These are phyloP conservation scores for Elaphomyces granulatus DNA, from an alignment of 495 filamentous ascomycete genomes.

Conservation along the genomic window DNA sequence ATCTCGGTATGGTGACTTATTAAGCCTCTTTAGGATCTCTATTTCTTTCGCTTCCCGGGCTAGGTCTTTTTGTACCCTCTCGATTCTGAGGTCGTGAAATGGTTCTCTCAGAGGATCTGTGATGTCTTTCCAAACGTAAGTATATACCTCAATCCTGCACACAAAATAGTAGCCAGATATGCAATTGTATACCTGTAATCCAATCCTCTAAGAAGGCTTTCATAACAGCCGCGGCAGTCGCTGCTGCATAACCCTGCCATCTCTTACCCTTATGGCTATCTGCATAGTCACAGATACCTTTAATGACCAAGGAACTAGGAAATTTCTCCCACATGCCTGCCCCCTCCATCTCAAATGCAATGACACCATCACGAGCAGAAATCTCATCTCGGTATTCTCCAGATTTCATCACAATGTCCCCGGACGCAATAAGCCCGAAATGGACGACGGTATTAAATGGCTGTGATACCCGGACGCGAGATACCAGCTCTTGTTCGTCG, in stretches of 20 bases:
- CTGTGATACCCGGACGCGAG: background rate
- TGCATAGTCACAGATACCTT: slow-evolving; percentile 28
- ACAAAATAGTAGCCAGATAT: background rate
- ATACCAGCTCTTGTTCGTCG: background rate
- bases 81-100: too few species aligned
- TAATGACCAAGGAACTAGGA: slow-evolving; percentile 23
- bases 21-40: slow-evolving; percentile 1
- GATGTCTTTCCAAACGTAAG: background rate
- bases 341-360: slow-evolving; percentile 33
- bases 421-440: slow-evolving; percentile 16
- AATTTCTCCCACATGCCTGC: slow-evolving; percentile 23
- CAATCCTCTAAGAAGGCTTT: slow-evolving; percentile 14
- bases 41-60: slow-evolving; percentile 16
- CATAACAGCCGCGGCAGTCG: slow-evolving; percentile 16
- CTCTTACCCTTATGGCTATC: slow-evolving; percentile 30
- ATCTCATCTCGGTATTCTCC: slow-evolving; percentile 13
- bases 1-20: slow-evolving; percentile 17
- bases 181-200: background rate
- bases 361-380: slow-evolving; percentile 9
- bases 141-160: background rate
- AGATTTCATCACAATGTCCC: slow-evolving; percentile 20
- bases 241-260: slow-evolving; percentile 29
- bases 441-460: slow-evolving; percentile 5
- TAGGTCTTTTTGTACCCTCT: slow-evolving; percentile 4
- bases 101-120: background rate